phyloP scores from a whole-genome alignment of 2,329 filamentous ascomycete species.

The Trichophyton verrucosum region DNA sequence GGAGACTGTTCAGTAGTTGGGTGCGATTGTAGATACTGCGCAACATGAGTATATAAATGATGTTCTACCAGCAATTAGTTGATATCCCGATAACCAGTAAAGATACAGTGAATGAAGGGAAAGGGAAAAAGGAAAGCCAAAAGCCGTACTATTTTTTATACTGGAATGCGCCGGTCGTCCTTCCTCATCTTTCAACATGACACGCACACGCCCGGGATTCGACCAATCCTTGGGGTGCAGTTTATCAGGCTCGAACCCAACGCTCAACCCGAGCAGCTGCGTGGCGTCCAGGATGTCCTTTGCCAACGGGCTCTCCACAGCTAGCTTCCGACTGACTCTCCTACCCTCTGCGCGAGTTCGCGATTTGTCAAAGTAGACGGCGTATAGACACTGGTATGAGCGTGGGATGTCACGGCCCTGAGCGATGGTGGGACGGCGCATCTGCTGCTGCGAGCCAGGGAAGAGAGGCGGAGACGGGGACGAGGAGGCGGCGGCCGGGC shows the following conservation, averaged over 20 bases:
- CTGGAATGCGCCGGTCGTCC: conserved; percentile 38
- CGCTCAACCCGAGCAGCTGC: conserved; percentile 47
- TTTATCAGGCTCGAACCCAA: conserved; percentile 83
- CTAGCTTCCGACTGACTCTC: conserved; percentile 58
- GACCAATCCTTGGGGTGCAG: conserved; percentile 94
- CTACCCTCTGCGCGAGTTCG: conserved; percentile 60
- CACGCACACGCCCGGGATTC: conserved; percentile 81
- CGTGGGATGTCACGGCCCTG: conserved; percentile 46
- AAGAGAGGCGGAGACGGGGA: conserved; percentile 37
- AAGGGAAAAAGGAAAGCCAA: too few relatives aligned
- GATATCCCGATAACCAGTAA: not conserved
- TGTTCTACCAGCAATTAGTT: conserved; percentile 44
- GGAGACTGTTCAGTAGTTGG: conserved; percentile 64
- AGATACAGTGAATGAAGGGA: not conserved
- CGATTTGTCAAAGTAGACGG: conserved; percentile 79
- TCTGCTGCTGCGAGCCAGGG: conserved; percentile 29
- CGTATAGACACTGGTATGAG: conserved; percentile 81
- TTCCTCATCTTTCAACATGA: conserved; percentile 51
- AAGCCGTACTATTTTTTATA: conserved; percentile 51
- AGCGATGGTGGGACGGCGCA: conserved; percentile 20
- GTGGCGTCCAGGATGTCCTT: conserved; percentile 82
- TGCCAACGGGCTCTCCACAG: conserved; percentile 74
- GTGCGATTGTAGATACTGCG: conserved; percentile 61
- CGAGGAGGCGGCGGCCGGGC: conserved; percentile 21
- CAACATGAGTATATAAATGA: conserved; percentile 72